Percentiles rank a stretch among this genome's conserved stretches.
phyloP scores from a whole-genome alignment of 163 green algal genomes.

The Chlamydomonas reinhardtii region DNA sequence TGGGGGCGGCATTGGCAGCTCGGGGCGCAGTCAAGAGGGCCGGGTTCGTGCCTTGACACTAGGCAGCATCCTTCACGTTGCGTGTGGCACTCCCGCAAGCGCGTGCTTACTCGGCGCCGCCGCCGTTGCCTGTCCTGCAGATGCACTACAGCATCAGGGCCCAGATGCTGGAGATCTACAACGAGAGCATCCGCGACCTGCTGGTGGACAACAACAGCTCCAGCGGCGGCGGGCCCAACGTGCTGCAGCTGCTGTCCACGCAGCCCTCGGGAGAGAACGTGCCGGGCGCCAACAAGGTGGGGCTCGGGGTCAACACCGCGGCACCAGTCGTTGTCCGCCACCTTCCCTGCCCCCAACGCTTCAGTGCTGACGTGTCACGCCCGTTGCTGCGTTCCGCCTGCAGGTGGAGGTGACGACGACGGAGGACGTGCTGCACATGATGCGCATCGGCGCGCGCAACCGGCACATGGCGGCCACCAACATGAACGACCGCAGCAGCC shows the following conservation, averaged over 20 bases:
- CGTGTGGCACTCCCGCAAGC: no score
- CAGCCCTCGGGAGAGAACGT: slow-evolving; percentile 88
- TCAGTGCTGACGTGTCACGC: no score
- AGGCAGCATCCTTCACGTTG: no score
- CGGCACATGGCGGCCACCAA: slow-evolving; percentile 85
- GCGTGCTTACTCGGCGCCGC: no score
- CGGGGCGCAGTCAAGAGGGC: no score
- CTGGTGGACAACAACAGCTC: slow-evolving; percentile 55
- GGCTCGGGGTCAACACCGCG: no score
- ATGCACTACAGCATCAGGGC: slow-evolving; percentile 84
- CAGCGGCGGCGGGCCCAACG: neutral
- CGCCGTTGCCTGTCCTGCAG: slow-evolving; percentile 51
- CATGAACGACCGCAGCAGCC: slow-evolving; percentile 93
- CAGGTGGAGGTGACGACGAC: slow-evolving; percentile 78
- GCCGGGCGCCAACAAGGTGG: slow-evolving; percentile 69
- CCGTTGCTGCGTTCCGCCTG: no score
- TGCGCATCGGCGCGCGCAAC: slow-evolving; percentile 82
- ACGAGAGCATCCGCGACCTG: slow-evolving; percentile 88
- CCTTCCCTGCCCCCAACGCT: no score
- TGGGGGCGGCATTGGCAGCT: no score
- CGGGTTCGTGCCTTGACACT: no score
- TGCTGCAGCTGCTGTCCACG: slow-evolving; percentile 85
- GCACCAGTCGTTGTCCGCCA: no score
- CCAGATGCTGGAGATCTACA: slow-evolving; percentile 98
- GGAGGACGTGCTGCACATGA: slow-evolving; percentile 84